Evolutionary conservation across 2,329 filamentous ascomycete species (phyloP).

Genomic region (Beauveria rudraprayagi): DNA sequence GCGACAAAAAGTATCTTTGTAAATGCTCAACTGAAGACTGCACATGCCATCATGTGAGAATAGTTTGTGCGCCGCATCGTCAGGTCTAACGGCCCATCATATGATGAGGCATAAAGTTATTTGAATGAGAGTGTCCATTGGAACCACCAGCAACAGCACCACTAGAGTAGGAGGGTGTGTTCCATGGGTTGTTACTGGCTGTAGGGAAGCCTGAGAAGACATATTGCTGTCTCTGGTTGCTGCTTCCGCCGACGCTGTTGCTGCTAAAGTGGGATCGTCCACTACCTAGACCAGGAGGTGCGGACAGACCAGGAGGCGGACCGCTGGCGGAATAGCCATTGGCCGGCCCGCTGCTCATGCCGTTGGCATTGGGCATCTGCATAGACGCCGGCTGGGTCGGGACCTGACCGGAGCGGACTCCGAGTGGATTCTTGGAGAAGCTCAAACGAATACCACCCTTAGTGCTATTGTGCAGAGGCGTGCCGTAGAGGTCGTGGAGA

Average conservation of each 20-base stretch:
- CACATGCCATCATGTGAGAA: not conserved
- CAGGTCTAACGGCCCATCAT: constrained; percentile 12
- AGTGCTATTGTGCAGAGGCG: constrained; percentile 78
- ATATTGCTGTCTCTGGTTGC: not conserved
- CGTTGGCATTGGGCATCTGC: constrained; percentile 48
- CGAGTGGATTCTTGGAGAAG: constrained; percentile 95
- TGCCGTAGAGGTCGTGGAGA: constrained; percentile 81
- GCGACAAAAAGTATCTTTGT: not conserved
- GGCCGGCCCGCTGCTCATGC: constrained; percentile 29
- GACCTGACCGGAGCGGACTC: constrained; percentile 74
- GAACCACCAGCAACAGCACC: not conserved
- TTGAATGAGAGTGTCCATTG: not conserved
- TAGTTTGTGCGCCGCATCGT: not conserved
- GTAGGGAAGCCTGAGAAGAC: constrained; percentile 15
- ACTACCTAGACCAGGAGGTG: constrained; percentile 60
- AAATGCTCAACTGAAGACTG: not conserved
- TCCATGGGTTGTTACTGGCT: constrained; percentile 19
- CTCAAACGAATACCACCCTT: constrained; percentile 93
- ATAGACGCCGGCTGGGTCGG: constrained; percentile 31
- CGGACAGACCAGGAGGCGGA: constrained; percentile 72
- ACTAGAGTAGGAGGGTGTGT: constrained; percentile 17
- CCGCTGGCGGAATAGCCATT: constrained; percentile 62
- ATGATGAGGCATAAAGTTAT: constrained; percentile 5
- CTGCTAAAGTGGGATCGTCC: constrained; percentile 15
- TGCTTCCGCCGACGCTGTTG: not conserved